Conservation (phyloP, 352 stramenopile genomes). For the Aphanomyces invadans region DNA sequence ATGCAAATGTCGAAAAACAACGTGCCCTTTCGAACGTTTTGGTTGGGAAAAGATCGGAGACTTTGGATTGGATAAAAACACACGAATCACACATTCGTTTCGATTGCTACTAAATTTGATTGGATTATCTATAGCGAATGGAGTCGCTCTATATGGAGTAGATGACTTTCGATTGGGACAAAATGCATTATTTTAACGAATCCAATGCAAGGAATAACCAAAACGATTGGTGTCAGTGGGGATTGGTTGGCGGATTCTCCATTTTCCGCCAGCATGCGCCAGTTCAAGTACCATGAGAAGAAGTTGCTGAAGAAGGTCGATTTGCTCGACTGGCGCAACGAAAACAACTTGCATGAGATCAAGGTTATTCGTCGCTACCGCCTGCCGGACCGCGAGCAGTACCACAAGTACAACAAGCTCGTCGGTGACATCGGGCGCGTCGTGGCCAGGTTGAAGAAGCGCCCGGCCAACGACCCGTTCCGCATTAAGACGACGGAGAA, state of each 20-base stretch:
- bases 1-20: not conserved
- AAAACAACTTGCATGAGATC: conserved; percentile 98
- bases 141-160: not conserved
- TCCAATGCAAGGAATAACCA: not conserved
- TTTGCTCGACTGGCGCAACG: conserved; percentile 97
- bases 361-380: conserved; percentile 97
- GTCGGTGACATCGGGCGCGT: conserved; percentile 93
- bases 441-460: conserved; percentile 92
- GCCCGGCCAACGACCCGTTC: conserved; percentile 92
- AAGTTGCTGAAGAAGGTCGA: conserved; percentile 99
- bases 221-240: conserved; percentile 8
- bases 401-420: conserved; percentile 98
- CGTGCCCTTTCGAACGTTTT: conserved; percentile 8
- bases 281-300: conserved; percentile 95
- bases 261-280: conserved; percentile 51
- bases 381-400: conserved; percentile 98
- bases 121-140: conserved; percentile 1
- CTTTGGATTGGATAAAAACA: not conserved
- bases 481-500: conserved; percentile 95
- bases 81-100: not conserved
- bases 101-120: not conserved
- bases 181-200: not conserved
- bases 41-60: not conserved
- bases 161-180: conserved; percentile 6
- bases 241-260: not conserved